Percentiles rank a stretch among this genome's conserved stretches.
Conservation (phyloP, 2,329 filamentous ascomycete species). For the Penicillium sp. region DNA sequence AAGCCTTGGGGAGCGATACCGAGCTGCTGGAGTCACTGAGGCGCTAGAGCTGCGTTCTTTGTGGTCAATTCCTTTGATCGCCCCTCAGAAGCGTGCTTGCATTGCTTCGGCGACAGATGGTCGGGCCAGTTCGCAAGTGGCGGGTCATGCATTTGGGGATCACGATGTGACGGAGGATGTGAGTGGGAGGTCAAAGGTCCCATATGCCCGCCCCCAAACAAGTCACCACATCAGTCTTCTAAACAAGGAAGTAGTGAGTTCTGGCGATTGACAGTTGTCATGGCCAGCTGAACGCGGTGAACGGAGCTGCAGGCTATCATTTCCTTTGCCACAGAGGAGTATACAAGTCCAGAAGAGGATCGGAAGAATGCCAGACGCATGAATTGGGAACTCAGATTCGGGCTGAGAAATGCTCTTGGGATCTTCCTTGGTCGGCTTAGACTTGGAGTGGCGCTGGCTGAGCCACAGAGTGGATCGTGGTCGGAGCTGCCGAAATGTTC, state of each 20-base stretch:
- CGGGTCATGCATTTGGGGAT: conserved; percentile 32
- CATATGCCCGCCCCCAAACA: background rate
- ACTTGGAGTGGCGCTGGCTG: background rate
- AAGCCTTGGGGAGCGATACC: conserved; percentile 1
- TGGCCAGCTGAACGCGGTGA: background rate
- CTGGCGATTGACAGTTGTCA: background rate
- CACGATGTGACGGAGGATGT: conserved; percentile 22
- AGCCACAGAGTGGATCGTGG: background rate
- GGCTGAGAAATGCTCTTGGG: conserved; percentile 6
- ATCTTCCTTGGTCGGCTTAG: conserved; percentile 13
- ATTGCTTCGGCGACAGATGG: conserved; percentile 19
- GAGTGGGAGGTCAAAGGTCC: conserved; percentile 13
- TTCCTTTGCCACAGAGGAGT: background rate
- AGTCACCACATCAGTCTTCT: background rate
- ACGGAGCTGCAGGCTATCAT: background rate
- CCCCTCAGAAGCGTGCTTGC: conserved; percentile 16
- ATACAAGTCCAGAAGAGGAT: background rate
- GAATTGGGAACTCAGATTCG: conserved; percentile 9
- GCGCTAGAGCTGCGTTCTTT: conserved; percentile 2
- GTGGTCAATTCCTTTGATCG: conserved; percentile 5
- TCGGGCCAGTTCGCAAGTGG: conserved; percentile 33
- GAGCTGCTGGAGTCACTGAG: background rate
- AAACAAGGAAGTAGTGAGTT: background rate
- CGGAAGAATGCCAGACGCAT: conserved; percentile 8
- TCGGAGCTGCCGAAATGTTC: background rate